A percentile compares a stretch with the other conserved stretches of the same genome.
Evolutionary conservation across 2,329 filamentous ascomycete species (phyloP).

Genomic region (Epichloe scottii): DNA sequence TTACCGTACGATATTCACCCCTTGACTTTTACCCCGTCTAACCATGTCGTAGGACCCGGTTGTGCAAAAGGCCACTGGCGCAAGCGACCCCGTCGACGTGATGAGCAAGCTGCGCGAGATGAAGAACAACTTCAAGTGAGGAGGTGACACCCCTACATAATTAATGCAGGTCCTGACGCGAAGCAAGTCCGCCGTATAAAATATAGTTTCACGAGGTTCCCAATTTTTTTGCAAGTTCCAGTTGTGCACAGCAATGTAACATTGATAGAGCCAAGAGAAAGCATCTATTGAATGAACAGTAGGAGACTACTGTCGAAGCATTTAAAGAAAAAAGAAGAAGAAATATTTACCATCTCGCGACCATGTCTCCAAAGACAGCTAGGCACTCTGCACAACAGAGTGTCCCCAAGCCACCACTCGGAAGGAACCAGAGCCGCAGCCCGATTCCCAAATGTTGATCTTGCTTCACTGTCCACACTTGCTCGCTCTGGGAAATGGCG

Average conservation of each 20-base stretch:
- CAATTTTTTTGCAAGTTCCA: too few species aligned
- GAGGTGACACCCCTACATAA: slow-evolving; percentile 20
- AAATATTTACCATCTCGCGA: background rate
- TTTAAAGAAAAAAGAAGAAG: slow-evolving; percentile 11
- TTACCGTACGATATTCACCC: slow-evolving; percentile 45
- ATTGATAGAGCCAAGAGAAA: too few species aligned
- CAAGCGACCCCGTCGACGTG: slow-evolving; percentile 67
- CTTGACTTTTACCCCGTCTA: background rate
- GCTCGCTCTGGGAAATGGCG: slow-evolving; percentile 38
- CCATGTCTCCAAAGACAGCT: slow-evolving; percentile 7
- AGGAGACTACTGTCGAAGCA: too few species aligned
- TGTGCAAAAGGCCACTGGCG: slow-evolving; percentile 73
- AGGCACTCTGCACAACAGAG: slow-evolving; percentile 12
- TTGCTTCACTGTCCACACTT: slow-evolving; percentile 63
- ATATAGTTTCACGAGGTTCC: too few species aligned
- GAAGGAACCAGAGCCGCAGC: slow-evolving; percentile 11
- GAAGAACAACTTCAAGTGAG: slow-evolving; percentile 69
- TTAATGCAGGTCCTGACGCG: background rate
- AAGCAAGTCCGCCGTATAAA: slow-evolving; percentile 14
- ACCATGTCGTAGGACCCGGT: slow-evolving; percentile 50
- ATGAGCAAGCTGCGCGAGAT: slow-evolving; percentile 79
- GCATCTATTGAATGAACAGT: too few species aligned
- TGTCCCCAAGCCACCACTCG: slow-evolving; percentile 17
- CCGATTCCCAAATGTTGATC: slow-evolving; percentile 27
- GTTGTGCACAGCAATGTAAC: too few species aligned